Evolutionary conservation across 2,329 filamentous ascomycete species (phyloP), one percentile per base, ranked within the genome.

Genomic region (Talaromyces sp.): DNA sequence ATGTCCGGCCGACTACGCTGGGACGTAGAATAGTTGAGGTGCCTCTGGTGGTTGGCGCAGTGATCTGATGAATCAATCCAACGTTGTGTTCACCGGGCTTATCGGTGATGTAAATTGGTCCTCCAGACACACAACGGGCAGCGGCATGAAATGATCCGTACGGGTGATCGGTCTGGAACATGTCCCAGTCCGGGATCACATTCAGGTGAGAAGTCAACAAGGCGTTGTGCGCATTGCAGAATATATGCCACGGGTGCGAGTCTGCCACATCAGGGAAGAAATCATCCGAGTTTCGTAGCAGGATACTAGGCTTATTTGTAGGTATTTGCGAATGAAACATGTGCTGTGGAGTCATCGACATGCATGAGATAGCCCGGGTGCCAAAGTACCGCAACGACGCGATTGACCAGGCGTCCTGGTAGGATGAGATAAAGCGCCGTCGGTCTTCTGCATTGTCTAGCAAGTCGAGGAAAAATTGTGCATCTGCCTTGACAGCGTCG

Each of bases 31-130:
- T 89, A 0, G 96, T 84, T 0, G 91, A 95, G 64, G 86, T 87
- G 0, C 87, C 90, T 26, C 84, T 80, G 0, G 86, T 80, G 0
- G 90, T 95, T 11, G 82, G 78, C 0, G 89, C 93, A 0, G 89
- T 92, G 82, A 98, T 93, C 71, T 96, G 88, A 29, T 81, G 76
- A 62, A 99, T 89, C 17, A 99, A 75, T 6, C 82, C 75, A 31
- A 92, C 69, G 68, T 96, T 83, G 72, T 98, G 91, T 62, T 90
- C 78, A 0, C 91, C 93, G 0, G 93, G 93, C 0, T 86, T 84
- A 73, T 99, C 95, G 0, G 93, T 98, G 71, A 99, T 93, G 68
- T 96, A 97, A 46, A 99, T 89, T 0, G 93, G 95, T 0, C 95
- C 95, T 9, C 95, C 95, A 54, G 89, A 93, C 10, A 99, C 81